Evolutionary conservation across 306 rosid genomes (phyloP).

Genomic region (Medicago lupulina): DNA sequence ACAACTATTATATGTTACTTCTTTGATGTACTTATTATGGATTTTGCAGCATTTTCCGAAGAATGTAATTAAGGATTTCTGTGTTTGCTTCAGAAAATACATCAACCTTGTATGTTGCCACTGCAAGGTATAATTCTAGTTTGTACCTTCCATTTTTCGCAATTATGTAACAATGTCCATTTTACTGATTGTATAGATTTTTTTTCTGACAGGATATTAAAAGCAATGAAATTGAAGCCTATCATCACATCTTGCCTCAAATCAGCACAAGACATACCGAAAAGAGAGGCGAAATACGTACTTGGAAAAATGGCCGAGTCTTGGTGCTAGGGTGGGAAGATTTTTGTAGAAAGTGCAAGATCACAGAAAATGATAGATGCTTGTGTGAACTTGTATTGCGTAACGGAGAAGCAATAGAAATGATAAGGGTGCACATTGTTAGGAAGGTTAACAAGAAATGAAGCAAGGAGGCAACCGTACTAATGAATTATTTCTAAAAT

Average conservation of each 20-base stretch:
- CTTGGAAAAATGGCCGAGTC: constrained; percentile 34
- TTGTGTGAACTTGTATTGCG: constrained; percentile 39
- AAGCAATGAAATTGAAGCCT: neutral
- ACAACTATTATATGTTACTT: neutral
- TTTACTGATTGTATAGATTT: too few relatives aligned
- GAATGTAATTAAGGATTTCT: neutral
- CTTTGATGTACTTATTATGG: neutral
- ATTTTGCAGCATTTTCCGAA: constrained; percentile 40
- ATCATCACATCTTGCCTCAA: constrained; percentile 15
- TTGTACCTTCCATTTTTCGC: too few relatives aligned
- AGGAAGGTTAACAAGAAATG: neutral
- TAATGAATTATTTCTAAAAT: neutral
- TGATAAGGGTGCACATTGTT: constrained; percentile 37
- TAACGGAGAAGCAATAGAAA: neutral
- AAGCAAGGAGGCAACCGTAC: neutral
- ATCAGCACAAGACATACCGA: neutral
- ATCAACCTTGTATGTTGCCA: constrained; percentile 35
- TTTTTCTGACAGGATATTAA: constrained; percentile 29
- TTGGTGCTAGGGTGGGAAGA: constrained; percentile 14
- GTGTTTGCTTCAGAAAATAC: neutral
- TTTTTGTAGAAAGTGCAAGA: constrained; percentile 28
- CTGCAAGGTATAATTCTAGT: constrained; percentile 22
- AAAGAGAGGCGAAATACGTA: neutral
- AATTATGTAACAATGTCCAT: too few relatives aligned
- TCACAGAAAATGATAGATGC: constrained; percentile 21